A percentile compares a stretch with the other conserved stretches of the same genome.
Conservation (phyloP, 192 early-diverging fungal species). For the Podila minutissima region DNA sequence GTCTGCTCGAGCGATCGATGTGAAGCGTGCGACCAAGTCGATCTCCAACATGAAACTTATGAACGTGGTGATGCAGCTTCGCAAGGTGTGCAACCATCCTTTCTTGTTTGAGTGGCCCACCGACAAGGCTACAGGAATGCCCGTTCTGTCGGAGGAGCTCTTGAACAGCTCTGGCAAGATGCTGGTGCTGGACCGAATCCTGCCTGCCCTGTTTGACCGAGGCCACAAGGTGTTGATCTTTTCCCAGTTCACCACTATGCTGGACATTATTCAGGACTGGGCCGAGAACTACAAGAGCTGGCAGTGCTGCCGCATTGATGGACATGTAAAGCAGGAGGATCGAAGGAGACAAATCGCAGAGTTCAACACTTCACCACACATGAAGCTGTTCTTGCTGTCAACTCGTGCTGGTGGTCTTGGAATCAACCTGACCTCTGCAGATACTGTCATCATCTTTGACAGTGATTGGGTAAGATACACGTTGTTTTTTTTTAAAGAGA, state of each 20-base stretch:
- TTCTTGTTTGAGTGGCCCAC: slow-evolving; percentile 88
- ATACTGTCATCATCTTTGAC: slow-evolving; percentile 96
- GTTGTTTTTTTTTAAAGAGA: not conserved
- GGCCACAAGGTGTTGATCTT: slow-evolving; percentile 96
- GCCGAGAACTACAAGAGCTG: slow-evolving; percentile 79
- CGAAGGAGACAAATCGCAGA: slow-evolving; percentile 82
- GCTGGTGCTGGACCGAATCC: slow-evolving; percentile 81
- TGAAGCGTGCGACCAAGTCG: slow-evolving; percentile 43
- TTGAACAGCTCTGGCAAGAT: slow-evolving; percentile 89
- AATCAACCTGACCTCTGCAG: slow-evolving; percentile 96
- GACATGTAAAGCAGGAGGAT: slow-evolving; percentile 82
- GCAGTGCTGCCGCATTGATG: slow-evolving; percentile 91
- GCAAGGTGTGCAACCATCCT: slow-evolving; percentile 97
- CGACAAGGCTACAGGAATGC: slow-evolving; percentile 67
- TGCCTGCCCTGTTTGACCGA: slow-evolving; percentile 78
- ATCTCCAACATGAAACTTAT: slow-evolving; percentile 82
- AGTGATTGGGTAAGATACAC: slow-evolving; percentile 83
- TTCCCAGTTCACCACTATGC: slow-evolving; percentile 89
- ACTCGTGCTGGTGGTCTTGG: slow-evolving; percentile 97
- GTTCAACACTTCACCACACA: slow-evolving; percentile 69
- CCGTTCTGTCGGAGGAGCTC: slow-evolving; percentile 59
- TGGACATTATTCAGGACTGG: slow-evolving; percentile 96
- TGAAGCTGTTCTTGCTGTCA: slow-evolving; percentile 89
- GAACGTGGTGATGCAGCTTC: slow-evolving; percentile 91
- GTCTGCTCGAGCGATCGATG: slow-evolving; percentile 23